Base-by-base conservation (phyloP, 345 rosid species). In the Acer yangbiense region DNA sequence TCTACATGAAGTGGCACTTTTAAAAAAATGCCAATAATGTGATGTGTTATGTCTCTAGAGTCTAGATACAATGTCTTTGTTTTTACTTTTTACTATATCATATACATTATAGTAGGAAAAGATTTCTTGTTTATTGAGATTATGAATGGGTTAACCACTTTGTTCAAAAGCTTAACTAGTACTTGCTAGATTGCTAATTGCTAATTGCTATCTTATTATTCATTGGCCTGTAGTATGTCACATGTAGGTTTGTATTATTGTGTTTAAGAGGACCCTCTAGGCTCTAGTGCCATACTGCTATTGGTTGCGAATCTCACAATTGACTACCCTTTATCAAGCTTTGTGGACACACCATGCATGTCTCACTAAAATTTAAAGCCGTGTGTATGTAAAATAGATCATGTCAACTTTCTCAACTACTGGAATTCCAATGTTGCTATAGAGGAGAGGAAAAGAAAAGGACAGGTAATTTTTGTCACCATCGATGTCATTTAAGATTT, bases 301-400 rank as follows among this genome's bases (percentile, higher is more conserved):
- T 74, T 41, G 39, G 39, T 35, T 74, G 75, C 14, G 73, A 48
- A 70, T 74, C 77, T 78, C 17, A 18, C 76, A 75, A 50, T 78
- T 44, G 71, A 69, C 74, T 25, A 25, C 32, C 29, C 2, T 27
- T 27, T 27, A 27, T 27, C 29, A 27, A 27, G 29, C 29, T 27
- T 29, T 29, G 32, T 29, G 32, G 32, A 0, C 32, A 29, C 32
- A 29, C 32, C 32, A 29, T 29, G 32, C 3, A 29, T 29, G 32
- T 29, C 32, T 29, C 32, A 29, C 32, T 29, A 29, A 29, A 29
- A 29, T 29, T 29, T 29, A 29, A 29, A 29, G 32, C 32, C 3
- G 3, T 29, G 32, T 29, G 32, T 29, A 3, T 29, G 32, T 29
- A 29, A 29, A 29, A 2, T 29, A 29, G 2, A 29, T 29, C 32